Evolutionary conservation across 2,329 filamentous ascomycete genomes (phyloP).

Genomic region (Nemania abortiva): DNA sequence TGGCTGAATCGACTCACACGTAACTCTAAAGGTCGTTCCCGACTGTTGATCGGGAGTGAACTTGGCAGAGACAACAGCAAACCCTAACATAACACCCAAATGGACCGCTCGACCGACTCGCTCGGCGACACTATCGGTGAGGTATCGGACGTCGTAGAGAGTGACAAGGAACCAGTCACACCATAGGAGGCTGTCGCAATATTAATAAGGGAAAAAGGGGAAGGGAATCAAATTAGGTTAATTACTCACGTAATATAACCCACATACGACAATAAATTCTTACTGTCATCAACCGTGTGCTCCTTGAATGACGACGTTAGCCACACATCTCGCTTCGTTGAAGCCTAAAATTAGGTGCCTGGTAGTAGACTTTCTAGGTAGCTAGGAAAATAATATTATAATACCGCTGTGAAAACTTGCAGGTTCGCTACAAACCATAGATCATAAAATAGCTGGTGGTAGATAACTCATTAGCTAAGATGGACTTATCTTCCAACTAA

Average conservation of each 20-base stretch:
- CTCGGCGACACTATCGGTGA: slow-evolving; percentile 71
- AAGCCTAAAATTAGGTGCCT: too few species aligned
- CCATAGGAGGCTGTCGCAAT: slow-evolving; percentile 61
- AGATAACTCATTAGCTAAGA: background rate
- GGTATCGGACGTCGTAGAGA: slow-evolving; percentile 74
- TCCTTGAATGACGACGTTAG: slow-evolving; percentile 39
- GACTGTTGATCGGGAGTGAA: slow-evolving; percentile 55
- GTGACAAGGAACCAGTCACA: slow-evolving; percentile 73
- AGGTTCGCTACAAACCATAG: slow-evolving; percentile 73
- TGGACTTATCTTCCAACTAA: background rate
- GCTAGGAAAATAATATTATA: slow-evolving; percentile 33
- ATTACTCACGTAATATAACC: slow-evolving; percentile 60
- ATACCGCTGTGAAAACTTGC: slow-evolving; percentile 66
- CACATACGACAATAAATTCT: slow-evolving; percentile 56
- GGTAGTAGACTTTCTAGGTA: too few species aligned
- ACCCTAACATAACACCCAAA: slow-evolving; percentile 72
- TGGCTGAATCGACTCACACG: slow-evolving; percentile 51
- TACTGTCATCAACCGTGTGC: slow-evolving; percentile 39
- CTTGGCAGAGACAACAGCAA: slow-evolving; percentile 67
- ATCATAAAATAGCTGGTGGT: slow-evolving; percentile 64
- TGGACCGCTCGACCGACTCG: slow-evolving; percentile 69
- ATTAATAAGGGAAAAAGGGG: slow-evolving; percentile 35
- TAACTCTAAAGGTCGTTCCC: slow-evolving; percentile 52
- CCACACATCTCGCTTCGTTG: background rate
- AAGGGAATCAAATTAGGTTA: slow-evolving; percentile 18